Evolutionary conservation across 2,329 filamentous ascomycete genomes (phyloP), one percentile per base, ranked within the genome.

Genomic region (Scytalidium lignicola): DNA sequence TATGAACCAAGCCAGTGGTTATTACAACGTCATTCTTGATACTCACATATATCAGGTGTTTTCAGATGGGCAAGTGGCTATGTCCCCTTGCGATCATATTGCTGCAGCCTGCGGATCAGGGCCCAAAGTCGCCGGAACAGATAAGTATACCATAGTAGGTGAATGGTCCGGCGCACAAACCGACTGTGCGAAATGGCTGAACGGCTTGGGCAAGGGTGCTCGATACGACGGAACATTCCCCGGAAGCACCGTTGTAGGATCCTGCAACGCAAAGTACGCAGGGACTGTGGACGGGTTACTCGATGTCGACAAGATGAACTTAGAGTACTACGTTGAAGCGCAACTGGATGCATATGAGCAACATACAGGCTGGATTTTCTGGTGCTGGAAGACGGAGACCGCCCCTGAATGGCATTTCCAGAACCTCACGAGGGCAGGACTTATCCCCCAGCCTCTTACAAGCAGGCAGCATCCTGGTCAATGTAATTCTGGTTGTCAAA

Each of bases 191-290:
- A 65, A 73, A 51, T 76, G 65, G 59, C 56, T 72, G 39, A 80
- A 80, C 53, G 81, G 83, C 40, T 76, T 76, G 44, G 79, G 78
- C 5, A 69, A 78, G 41, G 82, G 82, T 17, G 75, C 82, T n/a
- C 74, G 84, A 29, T 68, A 71, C 49, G 68, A 74, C 48, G 68
- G 67, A 2, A 65, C 62, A 5, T 65, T 67, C 1, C 53, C 63
- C 1, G 63, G 62, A 1, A 66, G 64, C 6, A 54, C 50, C 3
- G 39, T 48, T 52, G 61, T 56, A 19, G 60, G 62, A 3, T 63
- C 63, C 44, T 73, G 70, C 50, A 64, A 71, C 23, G 68, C 63
- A 40, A 65, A 69, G 44, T 69, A 67, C 59, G 73, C 79, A 52
- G 82, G 81, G 2, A 68, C 66, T 15, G 65, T 69, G 3, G 55